Evolutionary conservation across 2,329 filamentous ascomycete genomes (phyloP), one percentile per base, ranked within the genome.

Genomic region (Neocatenulostroma microsporum): DNA sequence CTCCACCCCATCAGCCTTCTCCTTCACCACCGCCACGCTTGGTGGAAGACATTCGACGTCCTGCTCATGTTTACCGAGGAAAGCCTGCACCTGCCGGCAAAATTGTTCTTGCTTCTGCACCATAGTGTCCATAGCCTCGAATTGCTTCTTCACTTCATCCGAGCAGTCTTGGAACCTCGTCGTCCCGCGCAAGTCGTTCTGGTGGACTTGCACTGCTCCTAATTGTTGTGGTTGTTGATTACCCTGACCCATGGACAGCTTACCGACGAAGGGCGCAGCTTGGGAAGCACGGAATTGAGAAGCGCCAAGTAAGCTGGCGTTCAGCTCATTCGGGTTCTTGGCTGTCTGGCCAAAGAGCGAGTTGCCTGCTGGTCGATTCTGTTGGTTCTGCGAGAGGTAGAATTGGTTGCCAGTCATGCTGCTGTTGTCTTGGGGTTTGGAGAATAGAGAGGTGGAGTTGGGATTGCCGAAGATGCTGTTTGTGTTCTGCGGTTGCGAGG

Each of bases 151-250:
- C 12, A 94, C 69, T 20, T 84, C 78, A 48, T 89, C 82, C 42
- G 84, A 78, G 19, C 94, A 79, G 60, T 94, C 89, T 56, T 87
- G 85, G 67, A 91, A 95, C 44, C 91, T 84, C 3, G 87, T 94
- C 0, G 88, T 94, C 12, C 83, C 82, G 35, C 86, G 78, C 42
- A 96, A 69, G 55, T 84, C 84, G 50, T 76, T 76, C 35, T 84
- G 64, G 60, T 91, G 84, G 51, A 94, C 83, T 53, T 83, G 80
- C 13, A 86, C 82, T 13, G 82, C 84, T 1, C 81, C 56, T 17
- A 78, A 12, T 72, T 46, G 39, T 28, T 29, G 44, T 13, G 74
- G 70, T 34, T 69, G 65, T 24, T 24, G 23, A 36, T 52, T 54
- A 44, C 66, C 61, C 48, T 73, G 72, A 38, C 71, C 72, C 57